These are phyloP conservation scores for Stemphylium lycopersici DNA, from an alignment of 2,329 filamentous ascomycete species.

Conservation along the genomic window DNA sequence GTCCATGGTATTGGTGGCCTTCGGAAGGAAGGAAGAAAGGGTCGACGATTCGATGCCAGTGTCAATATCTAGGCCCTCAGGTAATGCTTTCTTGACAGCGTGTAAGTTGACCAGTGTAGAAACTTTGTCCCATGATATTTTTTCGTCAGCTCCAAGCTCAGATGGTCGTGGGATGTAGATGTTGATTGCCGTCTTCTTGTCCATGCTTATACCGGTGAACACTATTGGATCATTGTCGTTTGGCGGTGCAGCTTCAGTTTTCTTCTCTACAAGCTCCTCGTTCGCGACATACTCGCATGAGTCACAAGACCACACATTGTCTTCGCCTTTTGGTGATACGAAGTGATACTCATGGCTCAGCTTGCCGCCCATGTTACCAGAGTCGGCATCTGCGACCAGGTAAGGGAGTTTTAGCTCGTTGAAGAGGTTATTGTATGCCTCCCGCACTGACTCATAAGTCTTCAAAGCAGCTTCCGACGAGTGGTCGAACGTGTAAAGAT, in stretches of 20 bases:
- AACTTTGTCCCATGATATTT: constrained; percentile 22
- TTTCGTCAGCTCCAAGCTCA: background rate
- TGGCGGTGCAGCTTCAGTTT: constrained; percentile 17
- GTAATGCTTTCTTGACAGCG: constrained; percentile 66
- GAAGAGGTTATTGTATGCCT: constrained; percentile 78
- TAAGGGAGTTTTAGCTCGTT: constrained; percentile 83
- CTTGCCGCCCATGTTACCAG: constrained; percentile 93
- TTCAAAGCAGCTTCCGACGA: constrained; percentile 70
- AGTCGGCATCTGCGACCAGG: constrained; percentile 85
- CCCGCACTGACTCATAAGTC: constrained; percentile 78
- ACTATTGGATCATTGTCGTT: constrained; percentile 36
- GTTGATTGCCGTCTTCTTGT: constrained; percentile 71
- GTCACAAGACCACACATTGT: constrained; percentile 77
- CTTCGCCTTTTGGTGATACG: constrained; percentile 78
- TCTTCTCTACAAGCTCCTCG: constrained; percentile 75
- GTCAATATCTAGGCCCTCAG: constrained; percentile 68
- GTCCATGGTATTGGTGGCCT: constrained; percentile 18
- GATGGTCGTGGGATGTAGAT: constrained; percentile 49
- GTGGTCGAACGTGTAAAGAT: constrained; percentile 92
- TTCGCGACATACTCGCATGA: constrained; percentile 81
- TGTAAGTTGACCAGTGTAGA: constrained; percentile 60
- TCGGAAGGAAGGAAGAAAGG: constrained; percentile 26
- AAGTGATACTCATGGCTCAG: constrained; percentile 96
- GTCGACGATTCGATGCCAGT: constrained; percentile 63
- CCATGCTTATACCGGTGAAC: constrained; percentile 71